phyloP scores from a whole-genome alignment of 1,139 yeast species.

The Meyerozyma carpophila region DNA sequence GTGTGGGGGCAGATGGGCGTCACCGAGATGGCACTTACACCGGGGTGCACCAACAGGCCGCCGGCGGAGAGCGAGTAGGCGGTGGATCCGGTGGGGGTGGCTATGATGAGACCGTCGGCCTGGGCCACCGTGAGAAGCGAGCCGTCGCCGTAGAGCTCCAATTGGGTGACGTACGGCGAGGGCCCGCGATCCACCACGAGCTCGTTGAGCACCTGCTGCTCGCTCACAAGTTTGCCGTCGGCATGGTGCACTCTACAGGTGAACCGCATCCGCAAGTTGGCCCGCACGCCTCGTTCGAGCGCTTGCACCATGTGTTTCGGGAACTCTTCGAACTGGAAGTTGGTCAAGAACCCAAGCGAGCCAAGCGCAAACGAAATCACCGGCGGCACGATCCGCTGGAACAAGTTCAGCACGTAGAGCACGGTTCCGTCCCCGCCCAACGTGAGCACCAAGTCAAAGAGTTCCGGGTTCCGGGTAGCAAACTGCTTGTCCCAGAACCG shows the following conservation, averaged over 20 bases:
- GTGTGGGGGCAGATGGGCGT: slow-evolving; percentile 95
- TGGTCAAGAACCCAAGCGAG: slow-evolving; percentile 76
- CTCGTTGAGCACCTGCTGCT: slow-evolving; percentile 80
- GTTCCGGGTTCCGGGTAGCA: slow-evolving; percentile 50
- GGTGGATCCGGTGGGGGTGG: slow-evolving; percentile 91
- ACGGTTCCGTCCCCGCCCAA: slow-evolving; percentile 93
- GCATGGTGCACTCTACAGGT: slow-evolving; percentile 60
- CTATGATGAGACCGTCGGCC: slow-evolving; percentile 84
- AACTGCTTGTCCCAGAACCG: slow-evolving; percentile 65
- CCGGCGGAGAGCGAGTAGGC: slow-evolving; percentile 90
- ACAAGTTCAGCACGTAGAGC: slow-evolving; percentile 68
- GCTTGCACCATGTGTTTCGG: slow-evolving; percentile 50
- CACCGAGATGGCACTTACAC: slow-evolving; percentile 81
- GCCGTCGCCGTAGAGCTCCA: slow-evolving; percentile 80
- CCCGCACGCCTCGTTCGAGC: slow-evolving; percentile 64
- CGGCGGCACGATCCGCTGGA: slow-evolving; percentile 82
- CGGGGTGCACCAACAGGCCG: slow-evolving; percentile 85
- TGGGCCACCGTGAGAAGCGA: slow-evolving; percentile 78
- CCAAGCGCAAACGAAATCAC: slow-evolving; percentile 81
- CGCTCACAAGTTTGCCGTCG: slow-evolving; percentile 56
- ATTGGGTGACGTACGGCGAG: slow-evolving; percentile 77
- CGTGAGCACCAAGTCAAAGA: slow-evolving; percentile 72
- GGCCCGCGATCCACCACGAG: slow-evolving; percentile 86
- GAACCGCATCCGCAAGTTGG: slow-evolving; percentile 77
- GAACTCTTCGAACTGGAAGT: slow-evolving; percentile 69